These are phyloP conservation scores for Penicillium cosmopolitanum DNA, from an alignment of 495 filamentous ascomycete genomes.

Conservation along the genomic window DNA sequence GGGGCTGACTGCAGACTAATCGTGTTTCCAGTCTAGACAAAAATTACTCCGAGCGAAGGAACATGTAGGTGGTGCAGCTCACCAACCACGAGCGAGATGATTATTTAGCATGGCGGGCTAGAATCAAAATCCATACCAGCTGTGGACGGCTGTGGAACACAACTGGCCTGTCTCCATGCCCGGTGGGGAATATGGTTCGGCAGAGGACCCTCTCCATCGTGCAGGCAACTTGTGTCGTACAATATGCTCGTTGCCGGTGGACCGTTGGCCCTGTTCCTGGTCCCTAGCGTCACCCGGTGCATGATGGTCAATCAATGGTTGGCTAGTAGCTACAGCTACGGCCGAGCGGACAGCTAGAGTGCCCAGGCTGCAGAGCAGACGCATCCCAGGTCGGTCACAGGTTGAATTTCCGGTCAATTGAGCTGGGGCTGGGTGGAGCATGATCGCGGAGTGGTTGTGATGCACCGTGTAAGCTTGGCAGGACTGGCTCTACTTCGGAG, in stretches of 20 bases:
- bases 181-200: constrained; percentile 4
- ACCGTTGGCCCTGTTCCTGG: constrained; percentile 2
- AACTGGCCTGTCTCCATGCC: neutral
- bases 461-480: neutral
- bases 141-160: constrained; percentile 4
- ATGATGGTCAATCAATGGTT: neutral
- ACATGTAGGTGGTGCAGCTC: neutral
- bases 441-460: constrained; percentile 4
- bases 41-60: neutral
- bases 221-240: constrained; percentile 1
- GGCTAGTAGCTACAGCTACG: neutral
- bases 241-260: constrained; percentile 6
- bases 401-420: neutral
- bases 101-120: constrained; percentile 21
- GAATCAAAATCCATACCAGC: constrained; percentile 3
- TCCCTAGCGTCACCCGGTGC: constrained; percentile 1
- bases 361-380: neutral
- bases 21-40: neutral
- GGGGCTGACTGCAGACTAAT: neutral
- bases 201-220: neutral
- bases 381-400: neutral
- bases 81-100: constrained; percentile 16
- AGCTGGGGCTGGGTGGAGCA: neutral
- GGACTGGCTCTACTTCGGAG: constrained; percentile 4
- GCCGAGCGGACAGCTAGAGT: neutral